phyloP scores from a whole-genome alignment of 2,329 filamentous ascomycete genomes.

The Microcyclospora pomicola region DNA sequence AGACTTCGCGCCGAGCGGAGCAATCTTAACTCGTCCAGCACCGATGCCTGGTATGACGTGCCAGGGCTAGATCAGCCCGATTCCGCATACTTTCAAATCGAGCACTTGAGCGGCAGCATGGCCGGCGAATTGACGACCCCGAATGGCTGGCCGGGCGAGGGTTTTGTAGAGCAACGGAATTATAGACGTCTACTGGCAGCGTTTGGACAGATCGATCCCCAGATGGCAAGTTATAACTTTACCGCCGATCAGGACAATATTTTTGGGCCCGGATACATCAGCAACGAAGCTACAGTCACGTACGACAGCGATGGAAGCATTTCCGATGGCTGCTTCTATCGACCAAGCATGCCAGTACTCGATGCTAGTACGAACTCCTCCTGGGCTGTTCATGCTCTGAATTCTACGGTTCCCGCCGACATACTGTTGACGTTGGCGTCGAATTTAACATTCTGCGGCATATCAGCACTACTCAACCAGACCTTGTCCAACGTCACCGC shows the following conservation, averaged over 20 bases:
- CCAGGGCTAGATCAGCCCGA: constrained; percentile 33
- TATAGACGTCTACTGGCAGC: constrained; percentile 41
- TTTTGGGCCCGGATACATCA: constrained; percentile 37
- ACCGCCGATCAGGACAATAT: constrained; percentile 36
- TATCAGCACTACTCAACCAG: constrained; percentile 45
- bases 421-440: constrained; percentile 19
- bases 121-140: constrained; percentile 31
- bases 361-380: constrained; percentile 36
- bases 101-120: constrained; percentile 20
- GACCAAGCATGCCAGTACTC: constrained; percentile 27
- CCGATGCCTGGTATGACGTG: constrained; percentile 39
- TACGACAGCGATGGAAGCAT: constrained; percentile 28
- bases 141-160: constrained; percentile 51
- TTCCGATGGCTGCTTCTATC: constrained; percentile 41
- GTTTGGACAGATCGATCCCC: constrained; percentile 43
- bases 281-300: constrained; percentile 22
- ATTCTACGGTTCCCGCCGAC: constrained; percentile 12
- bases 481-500: constrained; percentile 41
- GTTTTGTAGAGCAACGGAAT: constrained; percentile 41
- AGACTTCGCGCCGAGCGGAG: constrained; percentile 37
- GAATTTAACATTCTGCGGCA: constrained; percentile 42
- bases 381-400: constrained; percentile 30
- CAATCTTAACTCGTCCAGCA: constrained; percentile 35
- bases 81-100: constrained; percentile 38
- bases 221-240: constrained; percentile 44